Conservation (phyloP, 257 asterid genomes). For the Gynochthodes officinalis region DNA sequence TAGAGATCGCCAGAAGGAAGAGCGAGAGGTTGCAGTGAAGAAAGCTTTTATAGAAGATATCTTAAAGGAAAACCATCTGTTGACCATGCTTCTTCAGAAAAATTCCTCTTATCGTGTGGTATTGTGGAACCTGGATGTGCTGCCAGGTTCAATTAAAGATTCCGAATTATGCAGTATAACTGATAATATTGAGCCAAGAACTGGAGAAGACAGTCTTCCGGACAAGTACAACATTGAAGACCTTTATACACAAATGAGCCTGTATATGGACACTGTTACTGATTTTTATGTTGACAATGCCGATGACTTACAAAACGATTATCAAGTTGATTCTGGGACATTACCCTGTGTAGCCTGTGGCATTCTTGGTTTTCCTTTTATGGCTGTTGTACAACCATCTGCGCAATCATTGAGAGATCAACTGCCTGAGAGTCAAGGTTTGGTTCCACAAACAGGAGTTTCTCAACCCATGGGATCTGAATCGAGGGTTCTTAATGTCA, state of each 20-base stretch:
- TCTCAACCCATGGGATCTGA: constrained; percentile 29
- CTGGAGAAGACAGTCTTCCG: constrained; percentile 36
- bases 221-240: constrained; percentile 31
- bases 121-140: constrained; percentile 67
- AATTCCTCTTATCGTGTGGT: constrained; percentile 53
- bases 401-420: constrained; percentile 45
- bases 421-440: constrained; percentile 28
- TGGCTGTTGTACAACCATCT: constrained; percentile 89
- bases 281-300: constrained; percentile 62
- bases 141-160: constrained; percentile 67
- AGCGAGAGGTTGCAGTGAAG: constrained; percentile 80
- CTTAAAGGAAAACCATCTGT: constrained; percentile 59
- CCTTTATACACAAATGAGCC: constrained; percentile 47
- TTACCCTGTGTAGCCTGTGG: constrained; percentile 98
- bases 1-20: constrained; percentile 88
- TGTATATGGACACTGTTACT: constrained; percentile 44
- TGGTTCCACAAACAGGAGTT: constrained; percentile 20
- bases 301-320: constrained; percentile 64
- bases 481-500: constrained; percentile 20
- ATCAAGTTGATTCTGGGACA: constrained; percentile 87
- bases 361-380: constrained; percentile 95
- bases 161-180: constrained; percentile 40
- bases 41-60: constrained; percentile 84
- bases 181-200: constrained; percentile 29
- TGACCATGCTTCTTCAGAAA: constrained; percentile 58